Evolutionary conservation across 371 early-diverging fungal species (phyloP), one percentile per base, ranked within the genome.

Genomic region (Rhizomucor pusillus): DNA sequence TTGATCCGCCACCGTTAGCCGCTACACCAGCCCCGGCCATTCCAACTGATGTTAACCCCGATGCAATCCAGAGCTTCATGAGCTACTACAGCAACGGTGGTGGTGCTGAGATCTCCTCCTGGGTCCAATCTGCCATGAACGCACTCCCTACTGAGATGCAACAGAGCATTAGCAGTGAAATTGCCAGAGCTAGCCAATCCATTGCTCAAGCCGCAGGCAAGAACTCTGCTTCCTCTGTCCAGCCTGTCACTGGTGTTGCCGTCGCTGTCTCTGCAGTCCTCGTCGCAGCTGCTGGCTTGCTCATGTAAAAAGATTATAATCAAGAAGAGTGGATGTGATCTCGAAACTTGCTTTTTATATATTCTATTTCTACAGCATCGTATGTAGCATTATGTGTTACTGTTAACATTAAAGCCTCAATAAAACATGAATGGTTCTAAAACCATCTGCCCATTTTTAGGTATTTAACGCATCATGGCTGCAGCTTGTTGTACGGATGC

Each of bases 141-240:
- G 16, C 19, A 14, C 9, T 44, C 22, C 44, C 44, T 0, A 29
- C 22, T 23, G 52, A 37, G n/a, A 40, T 51, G 5, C 37, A 34
- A 7, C 33, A 51, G 20, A 51, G 52, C 52, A 22, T 51, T 18
- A 51, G 52, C 52, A 51, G 41, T 14, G 47, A 19, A 23, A n/a
- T 47, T 24, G 47, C 47, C 9, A 29, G 3, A 14, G 13, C 16
- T 16, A 47, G 25, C 14, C 16, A 33, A 12, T 22, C 47, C 25
- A 25, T 16, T 24, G 47, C 24, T 47, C 25, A n/a, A 14, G 9
- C 19, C 5, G 33, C 3, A 12, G 34, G 34, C 4, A n/a, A 47
- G 12, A 33, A 29, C 19, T 22, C 47, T 47, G 47, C 47, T 16
- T 14, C 24, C 47, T 14, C 29, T 29, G 29, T 3, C 7, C 29